Base-by-base conservation (phyloP, 257 asterid genomes). In the Solanum virginianum region DNA sequence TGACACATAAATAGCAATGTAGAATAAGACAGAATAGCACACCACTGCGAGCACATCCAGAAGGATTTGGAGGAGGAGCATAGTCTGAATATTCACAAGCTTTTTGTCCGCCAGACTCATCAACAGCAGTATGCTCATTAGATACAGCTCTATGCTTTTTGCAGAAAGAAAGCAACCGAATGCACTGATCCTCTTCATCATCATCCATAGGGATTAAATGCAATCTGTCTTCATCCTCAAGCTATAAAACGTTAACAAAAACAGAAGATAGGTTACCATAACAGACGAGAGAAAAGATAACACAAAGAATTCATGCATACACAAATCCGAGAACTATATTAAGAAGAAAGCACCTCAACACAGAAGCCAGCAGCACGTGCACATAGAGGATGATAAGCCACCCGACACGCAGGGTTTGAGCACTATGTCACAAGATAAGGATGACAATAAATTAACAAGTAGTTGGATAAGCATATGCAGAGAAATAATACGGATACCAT, bases 321-420 rank as follows among this genome's bases (percentile, higher is more conserved):
- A 69, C 62, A 68, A 65, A 22, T 26, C 18, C 29, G 13, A 72
- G 24, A 47, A 53, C 83, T 79, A 53, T 36, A 51, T 43, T 32
- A 36, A 51, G 85, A 74, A 82, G 85, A 49, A 80, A 90, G 70
- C 81, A 97, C 99, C 99, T 97, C 98, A 80, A 92, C 94, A 88
- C 98, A 97, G 88, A 92, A 97, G 80, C 99, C 99, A 68, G 99
- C 99, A 86, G 93, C 99, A 88, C 99, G 98, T 47, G 99, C 99
- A 91, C 99, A 97, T 56, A 97, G 98, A 85, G 99, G 99, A 89
- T 97, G 99, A 89, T 90, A 97, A 66, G 99, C 94, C 89, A 95
- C 98, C 79, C 96, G 86, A 72, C 99, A 97, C 84, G 88, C 89
- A 85, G 82, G 62, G 90, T 97, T 95, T 72, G 98, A 97, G 87